Evolutionary conservation across 768 basidiomycete genomes (phyloP), one percentile per base, ranked within the genome.

Genomic region (Tylopilus vinaceipallidus): DNA sequence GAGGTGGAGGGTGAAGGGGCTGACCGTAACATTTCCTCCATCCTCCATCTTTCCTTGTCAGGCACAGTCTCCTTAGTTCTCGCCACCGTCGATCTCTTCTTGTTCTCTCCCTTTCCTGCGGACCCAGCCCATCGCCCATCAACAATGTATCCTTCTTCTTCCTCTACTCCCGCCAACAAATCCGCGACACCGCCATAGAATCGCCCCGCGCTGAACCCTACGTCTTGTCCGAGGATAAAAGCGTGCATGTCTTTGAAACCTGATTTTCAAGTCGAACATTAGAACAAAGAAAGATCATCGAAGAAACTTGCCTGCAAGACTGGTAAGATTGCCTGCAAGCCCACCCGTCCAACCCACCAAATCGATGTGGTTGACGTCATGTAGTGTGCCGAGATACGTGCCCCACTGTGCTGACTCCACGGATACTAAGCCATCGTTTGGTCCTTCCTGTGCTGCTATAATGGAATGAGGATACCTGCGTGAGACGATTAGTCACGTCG

Each of bases 351-450:
- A 98, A 6, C 95, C 93, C 11, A 97, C 91, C 32, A 91, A 79
- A 62, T 92, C 91, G 30, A 95, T 79, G 64, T 99, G 97, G 60
- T 91, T 95, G 14, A 97, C 97, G 49, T 88, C 79, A 32, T 81
- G 76, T 17, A 99, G 73, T 2, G 95, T 98, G n/a, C 94, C 97
- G 43, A 91, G 79, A 64, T 98, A 98, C 16, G 86, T 92, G 32
- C 97, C 97, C 93, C 95, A 95, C 75, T 84, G 83, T 3, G 93
- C 84, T 5, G 91, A 92, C 52, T 84, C 74, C 37, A 95, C 83
- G 39, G 86, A 88, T 39, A 99, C 95, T 40, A 99, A 78, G 1
- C 97, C 97, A 66, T 98, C 93, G 60, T 98, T 97, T 27, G 90
- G 83, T 16, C 95, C 95, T 71, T 97, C 93, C 62, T 88, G 86